phyloP scores from a whole-genome alignment of 257 asterid genomes.

The Nicotiana obtusifolia region DNA sequence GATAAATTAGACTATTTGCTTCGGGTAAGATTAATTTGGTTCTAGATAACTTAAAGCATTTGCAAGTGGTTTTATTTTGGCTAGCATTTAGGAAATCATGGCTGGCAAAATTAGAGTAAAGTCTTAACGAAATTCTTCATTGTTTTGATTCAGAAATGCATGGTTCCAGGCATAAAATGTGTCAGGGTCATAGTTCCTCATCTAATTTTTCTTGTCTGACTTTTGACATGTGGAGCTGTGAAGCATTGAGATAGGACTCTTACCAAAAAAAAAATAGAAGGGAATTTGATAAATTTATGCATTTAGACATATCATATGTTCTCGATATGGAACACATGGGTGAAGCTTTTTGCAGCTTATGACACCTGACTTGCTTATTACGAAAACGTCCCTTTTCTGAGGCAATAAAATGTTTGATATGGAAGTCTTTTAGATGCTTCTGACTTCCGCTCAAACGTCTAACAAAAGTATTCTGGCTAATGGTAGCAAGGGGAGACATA shows the following conservation, averaged over 20 bases:
- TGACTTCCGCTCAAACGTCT: neutral
- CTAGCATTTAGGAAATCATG: conserved; percentile 1
- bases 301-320: neutral
- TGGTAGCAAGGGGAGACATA: neutral
- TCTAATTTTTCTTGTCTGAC: neutral
- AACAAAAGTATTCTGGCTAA: neutral
- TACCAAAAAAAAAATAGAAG: neutral
- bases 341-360: neutral
- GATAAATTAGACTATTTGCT: conserved; percentile 63
- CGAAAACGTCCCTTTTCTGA: neutral
- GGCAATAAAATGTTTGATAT: neutral
- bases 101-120: neutral
- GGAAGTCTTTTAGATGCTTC: neutral
- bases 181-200: no score
- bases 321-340: neutral
- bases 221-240: neutral
- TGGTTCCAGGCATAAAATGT: no score
- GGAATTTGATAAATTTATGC: neutral
- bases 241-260: neutral
- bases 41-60: neutral
- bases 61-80: neutral
- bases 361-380: neutral
- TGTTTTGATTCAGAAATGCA: no score
- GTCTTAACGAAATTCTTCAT: no score
- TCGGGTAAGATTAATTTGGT: conserved; percentile 41